Evolutionary conservation across 139 green algal species (phyloP).

Genomic region (Desmodesmus armatus): DNA sequence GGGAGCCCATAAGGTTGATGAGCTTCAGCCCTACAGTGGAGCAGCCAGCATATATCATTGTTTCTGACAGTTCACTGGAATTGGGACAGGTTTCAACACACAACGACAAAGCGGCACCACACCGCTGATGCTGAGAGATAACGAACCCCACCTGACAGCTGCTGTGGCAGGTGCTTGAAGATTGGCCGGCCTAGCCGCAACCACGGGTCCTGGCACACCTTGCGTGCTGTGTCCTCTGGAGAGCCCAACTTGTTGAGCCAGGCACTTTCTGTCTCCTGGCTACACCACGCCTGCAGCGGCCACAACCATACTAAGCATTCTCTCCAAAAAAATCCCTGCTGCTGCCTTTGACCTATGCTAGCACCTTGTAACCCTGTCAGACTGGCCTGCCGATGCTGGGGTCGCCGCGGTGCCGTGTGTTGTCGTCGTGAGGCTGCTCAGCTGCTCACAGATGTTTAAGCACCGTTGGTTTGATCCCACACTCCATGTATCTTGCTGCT

Average conservation of each 20-base stretch:
- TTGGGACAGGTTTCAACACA: background rate
- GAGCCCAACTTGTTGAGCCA: slow-evolving; percentile 13
- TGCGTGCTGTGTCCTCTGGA: slow-evolving; percentile 6
- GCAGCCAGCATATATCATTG: background rate
- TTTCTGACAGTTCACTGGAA: background rate
- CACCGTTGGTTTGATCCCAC: too few species aligned
- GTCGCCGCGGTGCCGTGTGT: background rate
- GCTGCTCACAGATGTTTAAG: background rate
- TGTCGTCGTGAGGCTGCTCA: background rate
- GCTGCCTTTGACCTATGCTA: background rate
- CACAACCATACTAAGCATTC: background rate
- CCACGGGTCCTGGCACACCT: slow-evolving; percentile 9
- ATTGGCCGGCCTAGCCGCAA: slow-evolving; percentile 1
- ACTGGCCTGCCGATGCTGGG: background rate
- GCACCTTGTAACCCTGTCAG: background rate
- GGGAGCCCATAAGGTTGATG: slow-evolving; percentile 40
- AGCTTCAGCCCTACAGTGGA: slow-evolving; percentile 4
- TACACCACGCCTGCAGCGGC: slow-evolving; percentile 14
- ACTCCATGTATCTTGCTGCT: too few species aligned
- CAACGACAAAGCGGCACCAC: background rate
- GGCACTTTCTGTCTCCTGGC: slow-evolving; percentile 8
- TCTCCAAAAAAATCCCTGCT: background rate
- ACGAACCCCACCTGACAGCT: slow-evolving; percentile 5
- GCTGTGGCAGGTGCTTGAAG: background rate
- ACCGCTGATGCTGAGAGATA: background rate